Evolutionary conservation across 2,329 filamentous ascomycete genomes (phyloP).

Genomic region (Talaromyces sp.): DNA sequence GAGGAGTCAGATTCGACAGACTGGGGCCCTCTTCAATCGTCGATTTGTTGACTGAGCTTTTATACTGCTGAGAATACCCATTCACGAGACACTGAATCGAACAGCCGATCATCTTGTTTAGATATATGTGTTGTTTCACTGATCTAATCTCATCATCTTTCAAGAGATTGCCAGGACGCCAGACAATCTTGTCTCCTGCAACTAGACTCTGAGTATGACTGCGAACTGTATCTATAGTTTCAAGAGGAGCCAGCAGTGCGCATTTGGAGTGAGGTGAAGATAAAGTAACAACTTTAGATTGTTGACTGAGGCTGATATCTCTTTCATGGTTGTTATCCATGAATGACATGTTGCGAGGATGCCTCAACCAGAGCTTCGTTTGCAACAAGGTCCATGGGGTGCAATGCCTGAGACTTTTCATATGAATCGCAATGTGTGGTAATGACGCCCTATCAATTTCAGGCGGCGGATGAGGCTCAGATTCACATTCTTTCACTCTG

Average conservation of each 20-base stretch:
- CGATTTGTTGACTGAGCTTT: background rate
- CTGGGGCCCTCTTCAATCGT: background rate
- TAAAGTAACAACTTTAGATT: background rate
- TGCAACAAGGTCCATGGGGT: background rate
- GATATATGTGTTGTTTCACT: background rate
- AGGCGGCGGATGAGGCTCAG: constrained; percentile 9
- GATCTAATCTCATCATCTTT: no score
- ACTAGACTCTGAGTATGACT: no score
- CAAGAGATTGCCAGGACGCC: background rate
- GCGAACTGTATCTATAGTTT: no score
- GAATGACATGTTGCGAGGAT: background rate
- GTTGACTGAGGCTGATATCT: background rate
- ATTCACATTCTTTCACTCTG: background rate
- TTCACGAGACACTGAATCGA: background rate
- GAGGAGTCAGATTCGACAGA: constrained; percentile 8
- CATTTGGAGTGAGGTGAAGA: background rate
- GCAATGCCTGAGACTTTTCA: background rate
- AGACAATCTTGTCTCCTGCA: background rate
- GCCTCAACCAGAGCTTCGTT: constrained; percentile 6
- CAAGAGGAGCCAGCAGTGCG: background rate
- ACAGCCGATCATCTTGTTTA: background rate
- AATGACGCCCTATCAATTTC: constrained; percentile 5
- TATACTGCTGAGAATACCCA: background rate
- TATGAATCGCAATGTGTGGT: constrained; percentile 7
- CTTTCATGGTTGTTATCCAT: background rate